Conservation (phyloP, 805 yeast species). For the Nakazawaea anatomiae region DNA sequence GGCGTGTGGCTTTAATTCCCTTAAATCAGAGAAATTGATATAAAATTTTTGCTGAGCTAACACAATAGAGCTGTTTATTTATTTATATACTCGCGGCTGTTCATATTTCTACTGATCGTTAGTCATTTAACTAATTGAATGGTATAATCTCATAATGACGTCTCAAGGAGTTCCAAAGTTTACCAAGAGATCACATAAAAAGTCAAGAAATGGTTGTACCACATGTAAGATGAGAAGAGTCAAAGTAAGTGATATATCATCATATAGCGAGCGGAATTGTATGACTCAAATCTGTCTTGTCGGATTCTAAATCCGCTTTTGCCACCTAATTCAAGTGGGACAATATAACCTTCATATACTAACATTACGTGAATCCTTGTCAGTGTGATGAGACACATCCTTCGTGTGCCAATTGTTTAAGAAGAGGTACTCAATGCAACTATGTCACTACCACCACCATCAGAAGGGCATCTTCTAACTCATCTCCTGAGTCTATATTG, state of each 20-base stretch:
- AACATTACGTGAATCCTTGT: background rate
- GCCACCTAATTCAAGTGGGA: background rate
- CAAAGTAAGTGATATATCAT: conserved; percentile 19
- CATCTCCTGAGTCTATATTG: background rate
- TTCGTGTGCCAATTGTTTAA: conserved; percentile 37
- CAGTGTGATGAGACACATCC: conserved; percentile 42
- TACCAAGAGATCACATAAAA: conserved; percentile 10
- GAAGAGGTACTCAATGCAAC: conserved; percentile 34
- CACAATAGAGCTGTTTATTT: too few relatives aligned
- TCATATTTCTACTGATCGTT: background rate
- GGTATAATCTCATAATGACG: background rate
- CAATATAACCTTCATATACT: too few relatives aligned
- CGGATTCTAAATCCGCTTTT: background rate
- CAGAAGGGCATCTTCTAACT: background rate
- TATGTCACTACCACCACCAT: conserved; percentile 16
- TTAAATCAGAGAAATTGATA: background rate
- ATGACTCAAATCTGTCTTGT: too few relatives aligned
- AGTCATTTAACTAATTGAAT: background rate
- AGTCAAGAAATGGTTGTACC: conserved; percentile 36
- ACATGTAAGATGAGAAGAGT: conserved; percentile 45
- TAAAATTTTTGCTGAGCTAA: too few relatives aligned
- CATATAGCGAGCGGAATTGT: too few relatives aligned
- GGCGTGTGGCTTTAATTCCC: background rate
- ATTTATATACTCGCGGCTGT: background rate
- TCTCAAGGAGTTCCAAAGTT: conserved; percentile 2